Evolutionary conservation across 352 stramenopile genomes (phyloP), one percentile per base, ranked within the genome.

Genomic region (Phytophthora agathidicida): DNA sequence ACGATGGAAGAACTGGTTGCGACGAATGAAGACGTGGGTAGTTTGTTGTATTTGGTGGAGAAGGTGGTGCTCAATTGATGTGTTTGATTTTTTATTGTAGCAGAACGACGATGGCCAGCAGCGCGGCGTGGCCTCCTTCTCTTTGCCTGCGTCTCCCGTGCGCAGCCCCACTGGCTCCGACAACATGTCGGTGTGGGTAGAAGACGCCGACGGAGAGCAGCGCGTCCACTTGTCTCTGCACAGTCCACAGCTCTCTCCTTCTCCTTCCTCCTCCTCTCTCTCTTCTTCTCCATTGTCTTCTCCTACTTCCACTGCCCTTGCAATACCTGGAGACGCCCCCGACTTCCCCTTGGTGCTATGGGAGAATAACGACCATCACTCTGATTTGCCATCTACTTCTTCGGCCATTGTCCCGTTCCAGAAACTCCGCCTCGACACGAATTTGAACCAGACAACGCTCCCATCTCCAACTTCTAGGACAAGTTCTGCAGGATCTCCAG

Each of bases 401-500:
- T 82, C 73, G 2, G 81, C 83, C 16, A 69, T 93, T 26, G 84
- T 93, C 38, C 81, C 84, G 19, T 93, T 93, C 68, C 84, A 93
- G 61, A 91, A 93, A 52, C 69, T 93, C 1, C 80, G 80, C 30
- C 68, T 93, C 31, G 80, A 93, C 56, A 93, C 84, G 31, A 85
- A 93, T 46, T 55, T 93, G 36, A 76, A 93, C 56, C 67, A 84
- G 41, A 93, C 84, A 32, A 78, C 77, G 51, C 56, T 93, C 17
- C 84, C 84, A 7, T 54, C 54, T n/a, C 32, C 65, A 22, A 54
- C 49, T 20, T 63, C 59, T 13, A 39, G 54, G n/a, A 43, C 48
- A 22, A 68, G 38, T 22, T 68, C 60, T 13, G 7, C 30, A 3
- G 32, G 48, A 3, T 73, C 62, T 30, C 52, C 42, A 36, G 52